Evolutionary conservation across 805 yeast species (phyloP).

Genomic region (Saturnispora halmiae): DNA sequence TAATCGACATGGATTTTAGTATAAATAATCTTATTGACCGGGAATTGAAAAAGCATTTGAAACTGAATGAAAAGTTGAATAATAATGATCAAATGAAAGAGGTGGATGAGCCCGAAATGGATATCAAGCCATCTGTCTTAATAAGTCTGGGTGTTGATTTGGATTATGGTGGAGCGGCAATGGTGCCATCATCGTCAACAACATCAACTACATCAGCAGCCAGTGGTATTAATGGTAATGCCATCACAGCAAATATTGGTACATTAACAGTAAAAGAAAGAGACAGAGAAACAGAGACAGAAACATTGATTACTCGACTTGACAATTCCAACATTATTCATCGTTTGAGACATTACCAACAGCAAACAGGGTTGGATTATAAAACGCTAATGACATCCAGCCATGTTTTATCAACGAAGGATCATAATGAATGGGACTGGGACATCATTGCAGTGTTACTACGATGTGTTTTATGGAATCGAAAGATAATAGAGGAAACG

Average conservation of each 20-base stretch:
- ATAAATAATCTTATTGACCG: constrained; percentile 24
- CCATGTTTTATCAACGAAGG: constrained; percentile 68
- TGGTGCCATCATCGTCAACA: too few relatives aligned
- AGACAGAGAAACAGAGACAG: too few relatives aligned
- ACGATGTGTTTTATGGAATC: constrained; percentile 72
- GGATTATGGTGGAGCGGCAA: neutral
- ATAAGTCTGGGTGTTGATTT: constrained; percentile 1
- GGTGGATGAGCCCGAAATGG: constrained; percentile 1
- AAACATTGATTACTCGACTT: neutral
- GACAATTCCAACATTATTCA: neutral
- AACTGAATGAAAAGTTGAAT: constrained; percentile 7
- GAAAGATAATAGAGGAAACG: constrained; percentile 67
- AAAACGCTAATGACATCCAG: constrained; percentile 59
- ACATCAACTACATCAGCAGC: too few relatives aligned
- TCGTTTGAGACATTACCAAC: neutral
- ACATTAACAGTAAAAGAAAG: too few relatives aligned
- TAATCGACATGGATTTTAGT: constrained; percentile 20
- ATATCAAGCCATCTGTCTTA: neutral
- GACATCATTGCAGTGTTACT: constrained; percentile 57
- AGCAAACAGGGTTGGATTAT: constrained; percentile 53
- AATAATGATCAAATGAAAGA: constrained; percentile 2
- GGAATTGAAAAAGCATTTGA: constrained; percentile 22
- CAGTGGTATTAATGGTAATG: too few relatives aligned
- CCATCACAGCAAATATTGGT: too few relatives aligned
- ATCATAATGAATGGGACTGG: constrained; percentile 86